A percentile compares a stretch with the other conserved stretches of the same genome.
These are phyloP conservation scores for Rhizophagus sp. DNA, from an alignment of 192 early-diverging fungal genomes.

Conservation along the genomic window DNA sequence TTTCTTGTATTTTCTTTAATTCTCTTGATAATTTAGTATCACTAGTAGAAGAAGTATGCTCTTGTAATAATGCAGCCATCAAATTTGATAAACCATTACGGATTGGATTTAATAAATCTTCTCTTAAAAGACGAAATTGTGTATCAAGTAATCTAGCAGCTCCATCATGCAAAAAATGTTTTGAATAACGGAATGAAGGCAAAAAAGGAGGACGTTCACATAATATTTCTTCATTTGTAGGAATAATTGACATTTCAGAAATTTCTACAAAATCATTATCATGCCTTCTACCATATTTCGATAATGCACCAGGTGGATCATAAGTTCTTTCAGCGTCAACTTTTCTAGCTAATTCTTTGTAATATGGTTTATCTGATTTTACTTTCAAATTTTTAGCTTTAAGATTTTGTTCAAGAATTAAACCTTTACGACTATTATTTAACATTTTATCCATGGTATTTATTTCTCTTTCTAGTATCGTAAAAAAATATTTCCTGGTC, in stretches of 20 bases:
- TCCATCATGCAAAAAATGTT: slow-evolving; percentile 50
- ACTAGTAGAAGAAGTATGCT: background rate
- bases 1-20: slow-evolving; percentile 6
- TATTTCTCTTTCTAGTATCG: slow-evolving; percentile 19
- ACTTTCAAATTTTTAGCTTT: no score
- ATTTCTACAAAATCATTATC: slow-evolving; percentile 56
- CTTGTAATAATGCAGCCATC: slow-evolving; percentile 2
- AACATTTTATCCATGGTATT: slow-evolving; percentile 9
- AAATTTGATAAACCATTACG: slow-evolving; percentile 46
- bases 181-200: slow-evolving; percentile 42
- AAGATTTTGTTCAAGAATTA: no score
- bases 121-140: slow-evolving; percentile 61
- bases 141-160: slow-evolving; percentile 52
- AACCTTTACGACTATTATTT: background rate
- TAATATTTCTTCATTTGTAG: slow-evolving; percentile 54
- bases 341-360: background rate
- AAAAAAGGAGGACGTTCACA: slow-evolving; percentile 43
- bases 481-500: background rate
- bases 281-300: slow-evolving; percentile 44
- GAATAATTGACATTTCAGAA: slow-evolving; percentile 49
- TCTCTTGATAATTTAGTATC: no score
- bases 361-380: no score
- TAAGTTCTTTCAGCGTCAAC: background rate
- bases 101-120: slow-evolving; percentile 56
- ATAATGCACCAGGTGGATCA: slow-evolving; percentile 34